phyloP scores from a whole-genome alignment of 2,329 filamentous ascomycete genomes.

The Phoma herbarum region DNA sequence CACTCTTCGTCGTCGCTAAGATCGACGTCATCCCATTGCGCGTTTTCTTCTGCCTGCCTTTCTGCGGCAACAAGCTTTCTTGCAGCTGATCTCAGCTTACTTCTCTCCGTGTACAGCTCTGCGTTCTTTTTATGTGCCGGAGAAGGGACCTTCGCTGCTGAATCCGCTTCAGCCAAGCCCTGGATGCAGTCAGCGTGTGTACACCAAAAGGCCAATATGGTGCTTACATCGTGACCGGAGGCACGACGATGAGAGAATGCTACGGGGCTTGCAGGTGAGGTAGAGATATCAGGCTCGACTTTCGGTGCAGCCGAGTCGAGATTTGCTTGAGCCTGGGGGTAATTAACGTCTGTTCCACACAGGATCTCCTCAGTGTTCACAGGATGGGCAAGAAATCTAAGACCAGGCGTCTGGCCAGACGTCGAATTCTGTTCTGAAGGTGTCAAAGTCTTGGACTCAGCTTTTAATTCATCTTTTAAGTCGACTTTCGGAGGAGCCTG shows the following conservation, averaged over 20 bases:
- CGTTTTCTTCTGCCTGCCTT: not conserved
- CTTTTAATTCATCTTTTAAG: not conserved
- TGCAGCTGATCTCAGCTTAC: not conserved
- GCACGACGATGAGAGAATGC: not conserved
- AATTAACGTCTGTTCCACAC: too few relatives aligned
- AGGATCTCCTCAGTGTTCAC: too few relatives aligned
- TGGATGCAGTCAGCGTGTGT: not conserved
- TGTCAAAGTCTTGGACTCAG: not conserved
- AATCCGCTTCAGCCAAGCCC: not conserved
- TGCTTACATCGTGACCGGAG: not conserved
- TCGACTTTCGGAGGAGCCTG: not conserved
- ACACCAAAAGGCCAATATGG: not conserved
- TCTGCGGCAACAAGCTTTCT: not conserved
- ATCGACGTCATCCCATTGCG: slow-evolving; percentile 9
- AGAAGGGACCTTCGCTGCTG: not conserved
- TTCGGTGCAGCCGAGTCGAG: not conserved
- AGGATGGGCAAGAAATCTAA: too few relatives aligned
- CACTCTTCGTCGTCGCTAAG: slow-evolving; percentile 17
- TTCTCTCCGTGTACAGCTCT: not conserved
- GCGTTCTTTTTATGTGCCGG: not conserved
- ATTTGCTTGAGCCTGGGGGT: too few relatives aligned
- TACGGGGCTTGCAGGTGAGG: not conserved
- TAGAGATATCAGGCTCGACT: not conserved
- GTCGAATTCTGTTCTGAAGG: too few relatives aligned
- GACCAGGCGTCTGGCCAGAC: too few relatives aligned